These are phyloP conservation scores for Suhomyces maxii DNA, from an alignment of 1,139 yeast genomes.

Conservation along the genomic window DNA sequence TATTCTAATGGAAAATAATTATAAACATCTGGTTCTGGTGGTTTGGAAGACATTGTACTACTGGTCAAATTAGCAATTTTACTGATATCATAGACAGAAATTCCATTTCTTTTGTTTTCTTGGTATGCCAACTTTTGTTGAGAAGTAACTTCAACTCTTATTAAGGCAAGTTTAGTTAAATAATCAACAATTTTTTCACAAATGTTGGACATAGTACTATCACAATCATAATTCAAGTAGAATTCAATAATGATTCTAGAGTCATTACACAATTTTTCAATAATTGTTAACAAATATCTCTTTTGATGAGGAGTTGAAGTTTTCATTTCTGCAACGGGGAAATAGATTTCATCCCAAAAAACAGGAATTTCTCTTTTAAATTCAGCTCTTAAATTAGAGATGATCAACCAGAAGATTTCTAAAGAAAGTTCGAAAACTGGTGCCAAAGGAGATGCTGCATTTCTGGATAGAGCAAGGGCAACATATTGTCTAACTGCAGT, in stretches of 20 bases:
- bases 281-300: slow-evolving; percentile 74
- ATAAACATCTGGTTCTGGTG: slow-evolving; percentile 60
- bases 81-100: slow-evolving; percentile 73
- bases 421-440: slow-evolving; percentile 90
- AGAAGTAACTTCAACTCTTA: slow-evolving; percentile 70
- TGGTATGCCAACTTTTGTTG: slow-evolving; percentile 66
- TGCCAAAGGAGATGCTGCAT: slow-evolving; percentile 89
- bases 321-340: slow-evolving; percentile 90
- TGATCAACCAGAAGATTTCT: slow-evolving; percentile 89
- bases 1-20: slow-evolving; percentile 71
- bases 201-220: slow-evolving; percentile 75
- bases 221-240: slow-evolving; percentile 94
- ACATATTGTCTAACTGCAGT: slow-evolving; percentile 84
- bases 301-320: slow-evolving; percentile 92
- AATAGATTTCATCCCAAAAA: slow-evolving; percentile 87
- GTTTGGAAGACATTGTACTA: slow-evolving; percentile 59
- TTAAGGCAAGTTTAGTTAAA: slow-evolving; percentile 69
- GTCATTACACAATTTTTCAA: slow-evolving; percentile 81
- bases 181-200: slow-evolving; percentile 82
- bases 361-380: slow-evolving; percentile 94
- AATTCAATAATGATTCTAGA: slow-evolving; percentile 90
- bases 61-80: slow-evolving; percentile 77
- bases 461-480: slow-evolving; percentile 79
- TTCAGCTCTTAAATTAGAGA: slow-evolving; percentile 79
- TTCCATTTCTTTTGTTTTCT: slow-evolving; percentile 59